These are phyloP conservation scores for Melampsora abietis-canadensis DNA, from an alignment of 1,284 basidiomycete genomes.

Conservation along the genomic window DNA sequence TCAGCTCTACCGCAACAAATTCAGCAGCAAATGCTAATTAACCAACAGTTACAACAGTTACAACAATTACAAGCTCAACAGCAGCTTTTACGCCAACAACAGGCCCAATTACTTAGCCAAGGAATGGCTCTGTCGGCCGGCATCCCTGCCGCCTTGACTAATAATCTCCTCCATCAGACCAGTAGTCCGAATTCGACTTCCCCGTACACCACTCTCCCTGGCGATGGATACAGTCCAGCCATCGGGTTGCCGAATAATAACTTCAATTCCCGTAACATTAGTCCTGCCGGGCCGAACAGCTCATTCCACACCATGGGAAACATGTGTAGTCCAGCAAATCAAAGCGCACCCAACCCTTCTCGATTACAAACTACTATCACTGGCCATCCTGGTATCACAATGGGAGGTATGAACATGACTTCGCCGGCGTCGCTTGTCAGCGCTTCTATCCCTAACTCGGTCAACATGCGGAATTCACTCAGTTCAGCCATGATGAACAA, in stretches of 20 bases:
- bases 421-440: not conserved
- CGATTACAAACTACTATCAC: slow-evolving; percentile 38
- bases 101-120: slow-evolving; percentile 36
- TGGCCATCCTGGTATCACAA: slow-evolving; percentile 17
- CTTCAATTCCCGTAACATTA: not conserved
- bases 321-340: no score
- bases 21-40: slow-evolving; percentile 33
- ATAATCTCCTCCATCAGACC: slow-evolving; percentile 46
- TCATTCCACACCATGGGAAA: not conserved
- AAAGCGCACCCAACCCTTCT: slow-evolving; percentile 21
- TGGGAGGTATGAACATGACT: slow-evolving; percentile 16
- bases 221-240: not conserved
- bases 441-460: no score
- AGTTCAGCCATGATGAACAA: not conserved
- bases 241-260: slow-evolving; percentile 7
- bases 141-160: slow-evolving; percentile 43
- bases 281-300: not conserved
- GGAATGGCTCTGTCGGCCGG: slow-evolving; percentile 49
- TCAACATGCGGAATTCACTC: no score
- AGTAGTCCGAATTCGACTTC: slow-evolving; percentile 19
- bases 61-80: slow-evolving; percentile 43
- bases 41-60: slow-evolving; percentile 42
- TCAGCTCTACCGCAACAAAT: slow-evolving; percentile 26
- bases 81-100: slow-evolving; percentile 43
- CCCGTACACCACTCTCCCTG: slow-evolving; percentile 14